These are phyloP conservation scores for Exophiala spinifera DNA, from an alignment of 2,329 filamentous ascomycete genomes.

Conservation along the genomic window DNA sequence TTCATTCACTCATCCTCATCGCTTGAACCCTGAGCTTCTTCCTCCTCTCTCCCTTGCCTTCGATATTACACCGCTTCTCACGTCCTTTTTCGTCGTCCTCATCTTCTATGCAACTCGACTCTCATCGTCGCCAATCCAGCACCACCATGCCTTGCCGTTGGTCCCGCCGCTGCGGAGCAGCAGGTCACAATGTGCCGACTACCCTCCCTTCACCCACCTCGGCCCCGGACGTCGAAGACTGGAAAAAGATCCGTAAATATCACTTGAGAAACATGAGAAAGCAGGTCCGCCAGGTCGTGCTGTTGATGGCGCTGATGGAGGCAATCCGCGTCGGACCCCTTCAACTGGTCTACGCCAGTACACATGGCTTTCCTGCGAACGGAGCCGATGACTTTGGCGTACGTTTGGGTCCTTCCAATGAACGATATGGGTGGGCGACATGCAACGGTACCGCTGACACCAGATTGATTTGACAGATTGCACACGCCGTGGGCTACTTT, in stretches of 20 bases:
- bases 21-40: neutral
- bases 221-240: constrained; percentile 23
- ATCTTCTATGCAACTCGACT: constrained; percentile 27
- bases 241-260: constrained; percentile 24
- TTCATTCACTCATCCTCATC: neutral
- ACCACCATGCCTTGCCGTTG: constrained; percentile 27
- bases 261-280: constrained; percentile 27
- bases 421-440: too few species aligned
- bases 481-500: constrained; percentile 26
- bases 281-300: constrained; percentile 23
- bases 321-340: constrained; percentile 24
- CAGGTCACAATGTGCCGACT: neutral
- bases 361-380: constrained; percentile 21
- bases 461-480: constrained; percentile 17
- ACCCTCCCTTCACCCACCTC: constrained; percentile 14
- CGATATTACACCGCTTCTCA: neutral
- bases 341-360: constrained; percentile 27
- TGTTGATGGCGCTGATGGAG: constrained; percentile 28
- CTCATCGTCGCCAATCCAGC: constrained; percentile 26
- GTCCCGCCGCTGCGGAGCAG: constrained; percentile 19
- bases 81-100: neutral
- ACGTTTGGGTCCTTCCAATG: constrained; percentile 1
- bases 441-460: too few species aligned
- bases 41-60: neutral
- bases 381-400: constrained; percentile 27